Evolutionary conservation across 2,329 filamentous ascomycete genomes (phyloP), one percentile per base, ranked within the genome.

Genomic region (Drechslerella stenobrocha): DNA sequence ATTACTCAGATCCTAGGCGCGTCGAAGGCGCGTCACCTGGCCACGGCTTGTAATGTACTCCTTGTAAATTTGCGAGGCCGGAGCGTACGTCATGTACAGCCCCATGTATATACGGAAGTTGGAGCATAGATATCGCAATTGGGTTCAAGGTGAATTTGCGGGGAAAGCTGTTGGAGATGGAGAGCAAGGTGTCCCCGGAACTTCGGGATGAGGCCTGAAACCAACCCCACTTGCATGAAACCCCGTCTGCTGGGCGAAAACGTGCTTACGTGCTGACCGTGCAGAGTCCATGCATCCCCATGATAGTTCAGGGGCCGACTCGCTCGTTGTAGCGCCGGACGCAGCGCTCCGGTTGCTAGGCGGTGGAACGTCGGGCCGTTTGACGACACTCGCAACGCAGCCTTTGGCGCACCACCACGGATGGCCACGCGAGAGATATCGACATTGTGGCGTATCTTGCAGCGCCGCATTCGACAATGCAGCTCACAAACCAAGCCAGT

Each of bases 351-450:
- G 61, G 52, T 50, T 18, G 20, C 45, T 50, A 42, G 20, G 47
- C 34, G 48, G 24, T 66, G 61, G 61, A 66, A 66, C 47, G 52
- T 45, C 61, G 61, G 61, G 32, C 61, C 61, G 61, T 23, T 26
- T 18, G 50, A 66, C 52, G 34, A 66, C 61, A 66, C 11, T 9
- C 37, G 42, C 61, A 66, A 66, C 61, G 55, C 61, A 65, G n/a
- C n/a, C n/a, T n/a, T n/a, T n/a, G n/a, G n/a, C n/a, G n/a, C n/a
- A n/a, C n/a, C n/a, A n/a, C n/a, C n/a, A n/a, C n/a, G n/a, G n/a
- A n/a, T n/a, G n/a, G n/a, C n/a, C n/a, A n/a, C n/a, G n/a, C n/a
- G n/a, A n/a, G n/a, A n/a, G n/a, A n/a, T n/a, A n/a, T n/a, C n/a
- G n/a, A n/a, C n/a, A n/a, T n/a, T n/a, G n/a, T n/a, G n/a, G n/a